phyloP scores from a whole-genome alignment of 441 rosid genomes.

The Adansonia madagascariensis region DNA sequence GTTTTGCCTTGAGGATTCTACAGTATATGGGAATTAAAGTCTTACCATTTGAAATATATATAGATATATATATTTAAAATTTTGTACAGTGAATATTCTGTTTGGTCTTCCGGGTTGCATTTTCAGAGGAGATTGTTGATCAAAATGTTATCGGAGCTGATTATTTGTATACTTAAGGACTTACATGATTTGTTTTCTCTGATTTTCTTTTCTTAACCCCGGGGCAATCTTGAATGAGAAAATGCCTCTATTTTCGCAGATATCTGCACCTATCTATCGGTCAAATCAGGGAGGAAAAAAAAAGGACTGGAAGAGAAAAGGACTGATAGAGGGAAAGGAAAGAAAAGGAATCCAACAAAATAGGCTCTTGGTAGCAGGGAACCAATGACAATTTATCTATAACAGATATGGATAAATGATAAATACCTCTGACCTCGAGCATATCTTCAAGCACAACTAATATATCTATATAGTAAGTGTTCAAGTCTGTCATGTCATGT shows the following conservation, averaged over 20 bases:
- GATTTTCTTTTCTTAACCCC: not conserved
- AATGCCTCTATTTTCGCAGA: not conserved
- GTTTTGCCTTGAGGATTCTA: constrained; percentile 51
- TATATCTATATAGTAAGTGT: not conserved
- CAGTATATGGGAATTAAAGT: constrained; percentile 23
- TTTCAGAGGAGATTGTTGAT: not conserved
- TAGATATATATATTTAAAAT: constrained; percentile 1
- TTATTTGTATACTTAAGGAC: constrained; percentile 10
- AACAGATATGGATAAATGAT: constrained; percentile 15
- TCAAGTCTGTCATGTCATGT: not conserved
- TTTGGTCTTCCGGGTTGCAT: constrained; percentile 28
- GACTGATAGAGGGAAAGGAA: constrained; percentile 15
- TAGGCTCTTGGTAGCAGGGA: not conserved
- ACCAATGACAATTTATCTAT: not conserved
- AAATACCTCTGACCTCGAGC: constrained; percentile 10
- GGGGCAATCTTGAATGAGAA: not conserved
- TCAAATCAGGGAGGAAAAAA: not conserved
- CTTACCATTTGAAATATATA: constrained; percentile 18
- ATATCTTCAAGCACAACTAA: constrained; percentile 20
- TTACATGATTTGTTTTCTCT: constrained; percentile 23
- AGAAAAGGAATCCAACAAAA: not conserved
- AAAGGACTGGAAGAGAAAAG: not conserved
- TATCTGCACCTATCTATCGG: not conserved
- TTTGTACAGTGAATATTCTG: constrained; percentile 45
- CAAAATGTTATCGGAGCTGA: not conserved